phyloP scores from a whole-genome alignment of 2,329 filamentous ascomycete species.

The Cladosporium sp. region DNA sequence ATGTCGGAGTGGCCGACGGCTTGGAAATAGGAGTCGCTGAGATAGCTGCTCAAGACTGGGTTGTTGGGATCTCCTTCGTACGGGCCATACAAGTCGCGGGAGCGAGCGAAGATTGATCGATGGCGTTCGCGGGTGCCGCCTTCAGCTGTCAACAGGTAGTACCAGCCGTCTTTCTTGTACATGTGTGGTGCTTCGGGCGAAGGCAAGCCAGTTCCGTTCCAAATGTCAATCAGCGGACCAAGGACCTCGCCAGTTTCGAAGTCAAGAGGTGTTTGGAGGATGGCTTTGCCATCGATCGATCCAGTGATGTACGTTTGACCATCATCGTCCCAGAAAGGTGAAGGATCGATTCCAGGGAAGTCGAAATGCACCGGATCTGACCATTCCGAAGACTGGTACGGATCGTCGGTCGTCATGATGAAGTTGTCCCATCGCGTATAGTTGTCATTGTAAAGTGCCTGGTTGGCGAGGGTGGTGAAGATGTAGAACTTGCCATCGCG shows the following conservation, averaged over 20 bases:
- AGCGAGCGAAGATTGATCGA: slow-evolving; percentile 32
- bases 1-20: slow-evolving; percentile 52
- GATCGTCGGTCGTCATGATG: slow-evolving; percentile 40
- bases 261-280: slow-evolving; percentile 28
- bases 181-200: slow-evolving; percentile 33
- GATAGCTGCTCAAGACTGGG: slow-evolving; percentile 19
- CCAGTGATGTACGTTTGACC: slow-evolving; percentile 46
- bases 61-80: slow-evolving; percentile 20
- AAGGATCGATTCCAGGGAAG: slow-evolving; percentile 45
- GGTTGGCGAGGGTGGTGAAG: slow-evolving; percentile 25
- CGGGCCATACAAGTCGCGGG: slow-evolving; percentile 30
- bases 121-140: slow-evolving; percentile 37
- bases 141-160: slow-evolving; percentile 32
- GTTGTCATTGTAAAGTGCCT: slow-evolving; percentile 24
- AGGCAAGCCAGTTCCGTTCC: slow-evolving; percentile 32
- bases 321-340: slow-evolving; percentile 51
- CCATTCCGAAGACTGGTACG: slow-evolving; percentile 41
- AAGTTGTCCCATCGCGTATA: slow-evolving; percentile 36
- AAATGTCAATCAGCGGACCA: slow-evolving; percentile 26
- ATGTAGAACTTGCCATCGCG: slow-evolving; percentile 36
- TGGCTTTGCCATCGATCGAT: slow-evolving; percentile 19
- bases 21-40: slow-evolving; percentile 34
- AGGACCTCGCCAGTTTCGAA: slow-evolving; percentile 29
- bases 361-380: slow-evolving; percentile 45
- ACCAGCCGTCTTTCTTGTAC: slow-evolving; percentile 31